Conservation (phyloP, 2,329 filamentous ascomycete genomes). For the Teratosphaeria viscida region DNA sequence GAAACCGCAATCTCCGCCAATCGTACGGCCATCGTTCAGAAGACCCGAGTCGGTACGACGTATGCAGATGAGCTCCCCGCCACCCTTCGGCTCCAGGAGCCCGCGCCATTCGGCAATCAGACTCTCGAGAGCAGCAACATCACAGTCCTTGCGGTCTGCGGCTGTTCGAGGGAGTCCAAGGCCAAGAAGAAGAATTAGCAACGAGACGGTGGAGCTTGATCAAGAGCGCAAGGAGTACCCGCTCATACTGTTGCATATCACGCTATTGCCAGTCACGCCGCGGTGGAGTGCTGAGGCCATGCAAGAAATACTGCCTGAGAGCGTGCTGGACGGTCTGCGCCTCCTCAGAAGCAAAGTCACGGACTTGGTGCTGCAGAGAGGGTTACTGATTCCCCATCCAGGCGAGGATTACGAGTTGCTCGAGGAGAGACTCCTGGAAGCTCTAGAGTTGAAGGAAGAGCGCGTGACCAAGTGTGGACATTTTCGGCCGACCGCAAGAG, state of each 20-base stretch:
- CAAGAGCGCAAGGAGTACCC: constrained; percentile 34
- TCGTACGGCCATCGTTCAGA: constrained; percentile 53
- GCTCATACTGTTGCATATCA: constrained; percentile 68
- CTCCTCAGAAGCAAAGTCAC: constrained; percentile 59
- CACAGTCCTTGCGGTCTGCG: constrained; percentile 12
- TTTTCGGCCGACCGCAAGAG: constrained; percentile 35
- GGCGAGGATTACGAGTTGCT: constrained; percentile 70
- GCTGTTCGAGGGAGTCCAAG: constrained; percentile 45
- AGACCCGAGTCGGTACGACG: constrained; percentile 60
- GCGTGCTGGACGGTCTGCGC: constrained; percentile 50
- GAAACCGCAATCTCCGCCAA: constrained; percentile 43
- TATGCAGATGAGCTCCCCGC: constrained; percentile 61
- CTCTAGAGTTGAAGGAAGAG: constrained; percentile 59
- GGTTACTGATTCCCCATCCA: constrained; percentile 65
- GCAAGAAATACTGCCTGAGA: constrained; percentile 40
- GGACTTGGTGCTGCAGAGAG: constrained; percentile 63
- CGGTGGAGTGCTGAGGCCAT: constrained; percentile 45
- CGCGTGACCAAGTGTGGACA: constrained; percentile 67
- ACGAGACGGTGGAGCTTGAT: constrained; percentile 7
- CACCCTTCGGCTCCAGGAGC: constrained; percentile 44
- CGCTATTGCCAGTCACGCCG: constrained; percentile 60
- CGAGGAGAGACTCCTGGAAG: constrained; percentile 66
- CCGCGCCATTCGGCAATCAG: constrained; percentile 20
- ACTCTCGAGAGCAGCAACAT: constrained; percentile 34
- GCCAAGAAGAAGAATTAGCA: constrained; percentile 28